phyloP scores from a whole-genome alignment of 306 rosid species.

The Gastrolobium bilobum region DNA sequence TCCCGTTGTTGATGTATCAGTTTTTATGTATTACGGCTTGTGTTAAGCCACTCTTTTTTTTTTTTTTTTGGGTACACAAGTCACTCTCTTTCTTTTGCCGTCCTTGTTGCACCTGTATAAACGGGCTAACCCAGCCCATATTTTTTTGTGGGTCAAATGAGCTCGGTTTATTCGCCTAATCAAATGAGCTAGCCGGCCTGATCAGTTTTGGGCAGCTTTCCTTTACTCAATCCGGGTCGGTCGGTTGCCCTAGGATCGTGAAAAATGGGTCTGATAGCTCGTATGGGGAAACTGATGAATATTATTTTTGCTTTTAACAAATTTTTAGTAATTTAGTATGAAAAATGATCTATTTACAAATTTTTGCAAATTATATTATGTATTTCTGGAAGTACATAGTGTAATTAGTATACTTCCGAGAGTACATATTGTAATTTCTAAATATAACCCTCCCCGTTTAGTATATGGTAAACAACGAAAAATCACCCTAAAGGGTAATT shows the following conservation, averaged over 20 bases:
- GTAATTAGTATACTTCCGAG: too few relatives aligned
- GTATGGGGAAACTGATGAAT: not conserved
- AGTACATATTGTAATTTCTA: too few relatives aligned
- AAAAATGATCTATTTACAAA: too few relatives aligned
- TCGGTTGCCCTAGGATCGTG: too few relatives aligned
- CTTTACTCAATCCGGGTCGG: not conserved
- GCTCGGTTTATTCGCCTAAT: not conserved
- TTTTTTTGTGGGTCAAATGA: not conserved
- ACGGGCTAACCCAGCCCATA: not conserved
- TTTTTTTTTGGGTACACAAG: too few relatives aligned
- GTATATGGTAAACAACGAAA: not conserved
- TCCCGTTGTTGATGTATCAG: not conserved
- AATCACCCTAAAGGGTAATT: not conserved
- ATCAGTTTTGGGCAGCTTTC: not conserved
- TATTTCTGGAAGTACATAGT: too few relatives aligned
- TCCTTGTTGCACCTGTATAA: not conserved
- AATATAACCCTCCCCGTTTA: too few relatives aligned
- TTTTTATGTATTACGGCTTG: conserved; percentile 3
- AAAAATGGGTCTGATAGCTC: not conserved
- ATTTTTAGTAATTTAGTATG: too few relatives aligned
- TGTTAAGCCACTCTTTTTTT: not conserved
- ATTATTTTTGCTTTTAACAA: not conserved
- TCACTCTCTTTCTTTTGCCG: not conserved
- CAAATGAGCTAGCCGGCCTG: conserved; percentile 1
- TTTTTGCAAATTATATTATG: too few relatives aligned